Evolutionary conservation across 306 rosid genomes (phyloP), one percentile per base, ranked within the genome.

Genomic region (Notholithocarpus densiflorus): DNA sequence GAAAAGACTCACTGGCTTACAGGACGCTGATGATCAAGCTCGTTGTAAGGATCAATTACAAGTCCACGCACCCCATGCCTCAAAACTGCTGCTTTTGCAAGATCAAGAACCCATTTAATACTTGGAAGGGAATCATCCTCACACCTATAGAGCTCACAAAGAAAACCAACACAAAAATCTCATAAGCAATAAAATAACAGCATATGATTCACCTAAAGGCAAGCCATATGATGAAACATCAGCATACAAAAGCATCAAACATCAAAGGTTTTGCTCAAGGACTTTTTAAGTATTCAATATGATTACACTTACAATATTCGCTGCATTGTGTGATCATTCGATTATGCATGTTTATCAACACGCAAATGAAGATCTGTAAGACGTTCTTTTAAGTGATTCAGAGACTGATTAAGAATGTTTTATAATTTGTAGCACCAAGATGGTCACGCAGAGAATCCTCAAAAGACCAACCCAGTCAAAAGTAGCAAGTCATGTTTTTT

Each of bases 11-110:
- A 94, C 98, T 91, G 97, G 84, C 66, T 91, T 24, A 89, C 19
- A 88, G 90, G 85, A 37, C 98, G 97, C 86, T 92, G 98, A 85
- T 92, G 98, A 85, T 94, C 97, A 34, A 94, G 97, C 89, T 94
- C 98, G 13, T 94, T 94, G 82, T 94, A 92, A 81, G 98, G 98
- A 88, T 94, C 98, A 83, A 94, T 94, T 82, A 94, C 97, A 79
- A 94, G 97, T 73, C 98, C 98, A 71, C 90, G 94, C 71, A 94
- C 95, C 70, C 98, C 98, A 20, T 94, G 95, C 88, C 98, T 94
- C 71, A 94, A 83, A 29, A 94, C 97, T 51, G 98, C 97, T 75
- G 92, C 87, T 86, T 71, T 90, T 75, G 98, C 98, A 77, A 91
- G 97, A 87, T 89, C 93, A 76, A 94, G 97, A 72, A 94, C 97